Evolutionary conservation across 2,329 filamentous ascomycete genomes (phyloP).

Genomic region (Didymella pinodella): DNA sequence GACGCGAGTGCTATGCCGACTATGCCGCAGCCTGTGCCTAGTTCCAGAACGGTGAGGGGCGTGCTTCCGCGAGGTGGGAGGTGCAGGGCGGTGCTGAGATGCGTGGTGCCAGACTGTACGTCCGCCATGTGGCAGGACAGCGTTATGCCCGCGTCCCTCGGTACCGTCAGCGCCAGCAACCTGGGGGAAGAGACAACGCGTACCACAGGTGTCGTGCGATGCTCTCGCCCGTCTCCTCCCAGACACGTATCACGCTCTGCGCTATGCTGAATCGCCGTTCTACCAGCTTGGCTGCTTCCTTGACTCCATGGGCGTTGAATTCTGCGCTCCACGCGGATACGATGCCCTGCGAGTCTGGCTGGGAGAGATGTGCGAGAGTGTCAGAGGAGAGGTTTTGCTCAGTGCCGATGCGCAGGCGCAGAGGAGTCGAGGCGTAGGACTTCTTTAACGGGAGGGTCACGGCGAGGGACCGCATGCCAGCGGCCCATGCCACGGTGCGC

Average conservation of each 20-base stretch:
- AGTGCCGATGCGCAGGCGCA: conserved; percentile 53
- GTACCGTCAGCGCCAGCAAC: conserved; percentile 1
- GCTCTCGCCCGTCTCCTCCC: conserved; percentile 76
- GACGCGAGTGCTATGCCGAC: conserved; percentile 69
- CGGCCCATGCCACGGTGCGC: conserved; percentile 55
- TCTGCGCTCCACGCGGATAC: conserved; percentile 66
- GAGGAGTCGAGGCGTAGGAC: conserved; percentile 49
- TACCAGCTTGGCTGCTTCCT: conserved; percentile 60
- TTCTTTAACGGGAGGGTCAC: conserved; percentile 53
- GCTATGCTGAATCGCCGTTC: conserved; percentile 62
- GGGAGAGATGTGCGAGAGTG: conserved; percentile 36
- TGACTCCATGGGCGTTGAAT: conserved; percentile 50
- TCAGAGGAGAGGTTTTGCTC: conserved; percentile 41
- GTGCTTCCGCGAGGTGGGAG: background rate
- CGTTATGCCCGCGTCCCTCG: conserved; percentile 66
- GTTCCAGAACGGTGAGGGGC: conserved; percentile 62
- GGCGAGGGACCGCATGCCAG: conserved; percentile 55
- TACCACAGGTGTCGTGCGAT: conserved; percentile 77
- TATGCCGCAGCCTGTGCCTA: conserved; percentile 73
- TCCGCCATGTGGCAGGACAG: conserved; percentile 60
- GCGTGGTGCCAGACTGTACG: background rate
- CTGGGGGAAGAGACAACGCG: conserved; percentile 1
- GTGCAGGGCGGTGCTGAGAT: background rate
- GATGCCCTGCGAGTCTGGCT: conserved; percentile 54
- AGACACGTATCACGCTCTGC: conserved; percentile 59